Conservation (phyloP, 805 yeast species). For the Yamadazyma olivae region DNA sequence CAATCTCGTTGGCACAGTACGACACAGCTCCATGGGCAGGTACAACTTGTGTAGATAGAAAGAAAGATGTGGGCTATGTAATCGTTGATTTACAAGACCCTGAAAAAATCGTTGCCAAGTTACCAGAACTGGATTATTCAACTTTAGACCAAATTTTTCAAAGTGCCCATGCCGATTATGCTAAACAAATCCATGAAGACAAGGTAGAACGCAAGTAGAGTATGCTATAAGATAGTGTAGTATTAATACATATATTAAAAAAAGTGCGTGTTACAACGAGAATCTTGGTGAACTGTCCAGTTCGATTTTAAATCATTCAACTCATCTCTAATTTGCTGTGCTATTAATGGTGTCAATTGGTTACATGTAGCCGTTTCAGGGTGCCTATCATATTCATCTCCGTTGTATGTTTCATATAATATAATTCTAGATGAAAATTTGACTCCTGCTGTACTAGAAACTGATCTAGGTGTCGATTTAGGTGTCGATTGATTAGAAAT, state of each 20-base stretch:
- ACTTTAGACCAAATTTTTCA: constrained; percentile 42
- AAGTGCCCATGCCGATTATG: constrained; percentile 39
- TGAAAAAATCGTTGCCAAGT: constrained; percentile 40
- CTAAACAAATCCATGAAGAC: constrained; percentile 11
- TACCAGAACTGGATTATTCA: constrained; percentile 34
- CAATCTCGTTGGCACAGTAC: constrained; percentile 42
- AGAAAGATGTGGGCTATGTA: constrained; percentile 28
- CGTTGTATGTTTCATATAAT: constrained; percentile 79
- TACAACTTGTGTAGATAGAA: constrained; percentile 46
- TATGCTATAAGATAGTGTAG: no score
- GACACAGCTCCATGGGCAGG: constrained; percentile 53
- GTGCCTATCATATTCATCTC: constrained; percentile 84
- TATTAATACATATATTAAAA: constrained; percentile 35
- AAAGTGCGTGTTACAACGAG: constrained; percentile 81
- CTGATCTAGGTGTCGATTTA: constrained; percentile 1
- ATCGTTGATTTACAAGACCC: constrained; percentile 47
- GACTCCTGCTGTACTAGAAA: constrained; percentile 28
- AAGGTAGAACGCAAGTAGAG: constrained; percentile 2
- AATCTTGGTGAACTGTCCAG: constrained; percentile 81
- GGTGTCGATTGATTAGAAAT: constrained; percentile 1
- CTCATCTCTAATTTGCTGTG: constrained; percentile 83
- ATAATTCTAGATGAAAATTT: constrained; percentile 78
- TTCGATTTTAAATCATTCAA: constrained; percentile 71
- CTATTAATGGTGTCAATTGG: constrained; percentile 80
- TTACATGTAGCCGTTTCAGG: constrained; percentile 94